Conservation (phyloP, 139 green algal species). For the Parachlorella kessleri region DNA sequence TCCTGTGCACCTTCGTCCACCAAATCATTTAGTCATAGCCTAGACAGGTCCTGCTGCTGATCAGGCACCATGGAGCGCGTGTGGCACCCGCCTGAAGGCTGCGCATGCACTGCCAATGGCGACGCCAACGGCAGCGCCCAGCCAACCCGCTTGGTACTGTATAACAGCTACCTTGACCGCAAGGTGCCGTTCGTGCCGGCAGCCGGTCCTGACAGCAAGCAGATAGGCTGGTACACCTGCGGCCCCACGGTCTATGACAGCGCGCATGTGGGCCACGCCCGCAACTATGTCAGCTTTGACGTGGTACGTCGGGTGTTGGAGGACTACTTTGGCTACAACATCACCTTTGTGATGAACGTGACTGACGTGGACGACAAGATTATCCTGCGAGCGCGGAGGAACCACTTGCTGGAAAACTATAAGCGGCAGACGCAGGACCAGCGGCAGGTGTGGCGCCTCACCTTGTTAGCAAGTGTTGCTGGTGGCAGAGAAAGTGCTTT, state of each 20-base stretch:
- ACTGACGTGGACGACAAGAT: constrained; percentile 98
- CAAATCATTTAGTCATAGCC: too few relatives aligned
- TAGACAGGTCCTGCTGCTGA: too few relatives aligned
- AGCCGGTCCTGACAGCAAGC: constrained; percentile 59
- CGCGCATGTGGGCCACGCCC: constrained; percentile 94
- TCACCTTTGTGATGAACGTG: constrained; percentile 98
- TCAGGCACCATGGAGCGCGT: constrained; percentile 3
- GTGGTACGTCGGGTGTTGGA: constrained; percentile 95
- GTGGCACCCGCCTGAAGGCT: constrained; percentile 16
- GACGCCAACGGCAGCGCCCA: not conserved
- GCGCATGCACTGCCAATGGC: not conserved
- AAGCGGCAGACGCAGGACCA: not conserved
- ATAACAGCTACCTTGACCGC: constrained; percentile 86
- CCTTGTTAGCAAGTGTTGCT: too few relatives aligned
- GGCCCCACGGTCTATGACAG: constrained; percentile 98
- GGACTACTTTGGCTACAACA: constrained; percentile 96
- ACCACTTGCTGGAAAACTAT: constrained; percentile 87
- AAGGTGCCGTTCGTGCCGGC: constrained; percentile 86
- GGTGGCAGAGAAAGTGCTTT: too few relatives aligned
- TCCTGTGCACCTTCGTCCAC: too few relatives aligned
- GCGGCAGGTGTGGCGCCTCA: constrained; percentile 6
- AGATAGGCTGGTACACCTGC: constrained; percentile 94
- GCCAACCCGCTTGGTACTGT: constrained; percentile 57
- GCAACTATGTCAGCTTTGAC: constrained; percentile 99
- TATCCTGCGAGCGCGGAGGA: constrained; percentile 89